Percentiles rank a stretch among this genome's conserved stretches.
Conservation (phyloP, 345 rosid species). For the Carallia pectinifolia region DNA sequence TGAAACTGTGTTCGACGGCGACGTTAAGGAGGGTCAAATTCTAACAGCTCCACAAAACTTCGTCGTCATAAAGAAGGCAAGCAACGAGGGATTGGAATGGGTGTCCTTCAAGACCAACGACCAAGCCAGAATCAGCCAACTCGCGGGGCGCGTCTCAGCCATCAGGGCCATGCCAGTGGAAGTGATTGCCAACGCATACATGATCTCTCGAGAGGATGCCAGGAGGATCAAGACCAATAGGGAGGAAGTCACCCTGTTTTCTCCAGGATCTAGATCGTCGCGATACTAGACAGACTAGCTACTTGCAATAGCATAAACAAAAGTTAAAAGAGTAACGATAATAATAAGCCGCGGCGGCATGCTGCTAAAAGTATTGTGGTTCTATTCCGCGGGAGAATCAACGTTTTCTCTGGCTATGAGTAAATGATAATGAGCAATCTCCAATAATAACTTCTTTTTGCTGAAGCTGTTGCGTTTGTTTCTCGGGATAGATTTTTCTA, state of each 20-base stretch:
- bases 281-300: too few relatives aligned
- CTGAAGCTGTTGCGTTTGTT: too few relatives aligned
- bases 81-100: conserved; percentile 37
- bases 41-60: conserved; percentile 35
- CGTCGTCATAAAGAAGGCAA: conserved; percentile 33
- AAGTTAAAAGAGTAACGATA: too few relatives aligned
- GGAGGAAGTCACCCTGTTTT: neutral
- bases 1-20: conserved; percentile 18
- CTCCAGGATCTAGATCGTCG: too few relatives aligned
- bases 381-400: too few relatives aligned
- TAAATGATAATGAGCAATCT: too few relatives aligned
- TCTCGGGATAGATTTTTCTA: too few relatives aligned
- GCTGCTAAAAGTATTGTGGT: too few relatives aligned
- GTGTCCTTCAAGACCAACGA: conserved; percentile 35
- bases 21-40: conserved; percentile 32
- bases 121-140: conserved; percentile 17
- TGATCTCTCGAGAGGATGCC: conserved; percentile 35
- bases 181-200: conserved; percentile 29
- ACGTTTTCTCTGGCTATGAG: too few relatives aligned
- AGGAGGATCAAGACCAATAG: conserved; percentile 29
- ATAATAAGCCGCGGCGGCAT: too few relatives aligned
- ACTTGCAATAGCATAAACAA: too few relatives aligned
- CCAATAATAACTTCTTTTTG: too few relatives aligned
- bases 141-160: conserved; percentile 29
- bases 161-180: conserved; percentile 21